Conservation (phyloP, 2,329 filamentous ascomycete species). For the Colletotrichum incanum region DNA sequence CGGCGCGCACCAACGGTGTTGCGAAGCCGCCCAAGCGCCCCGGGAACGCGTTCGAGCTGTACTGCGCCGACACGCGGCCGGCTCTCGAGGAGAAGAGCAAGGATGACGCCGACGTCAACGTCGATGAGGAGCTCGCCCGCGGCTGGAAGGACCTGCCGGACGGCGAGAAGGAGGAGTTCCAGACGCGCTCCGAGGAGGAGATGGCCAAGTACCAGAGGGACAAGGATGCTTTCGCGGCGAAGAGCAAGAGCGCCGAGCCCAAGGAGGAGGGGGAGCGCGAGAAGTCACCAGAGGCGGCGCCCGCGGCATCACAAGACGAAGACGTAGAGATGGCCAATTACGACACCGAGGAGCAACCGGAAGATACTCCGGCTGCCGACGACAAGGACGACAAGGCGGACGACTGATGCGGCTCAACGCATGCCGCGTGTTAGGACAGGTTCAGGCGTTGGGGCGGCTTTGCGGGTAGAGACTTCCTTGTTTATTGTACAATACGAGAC, state of each 20-base stretch:
- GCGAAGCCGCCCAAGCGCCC: conserved; percentile 60
- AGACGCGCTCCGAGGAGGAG: conserved; percentile 59
- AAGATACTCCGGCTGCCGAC: conserved; percentile 40
- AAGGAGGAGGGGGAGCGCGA: conserved; percentile 45
- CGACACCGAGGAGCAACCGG: conserved; percentile 58
- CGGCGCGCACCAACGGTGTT: conserved; percentile 57
- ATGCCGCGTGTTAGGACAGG: conserved; percentile 3
- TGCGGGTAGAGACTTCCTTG: conserved; percentile 30
- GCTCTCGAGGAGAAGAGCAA: conserved; percentile 62
- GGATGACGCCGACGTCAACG: conserved; percentile 54
- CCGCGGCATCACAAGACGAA: conserved; percentile 58
- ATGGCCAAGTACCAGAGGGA: conserved; percentile 60
- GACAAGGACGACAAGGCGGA: conserved; percentile 41
- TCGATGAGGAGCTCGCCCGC: conserved; percentile 70
- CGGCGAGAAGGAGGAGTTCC: conserved; percentile 65
- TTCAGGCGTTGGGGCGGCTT: conserved; percentile 34
- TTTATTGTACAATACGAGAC: conserved; percentile 35
- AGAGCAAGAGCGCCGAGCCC: conserved; percentile 46
- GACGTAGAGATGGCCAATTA: conserved; percentile 66
- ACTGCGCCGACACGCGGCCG: conserved; percentile 66
- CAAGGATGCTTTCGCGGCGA: conserved; percentile 50
- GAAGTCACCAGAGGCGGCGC: conserved; percentile 42
- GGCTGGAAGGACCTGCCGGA: conserved; percentile 70
- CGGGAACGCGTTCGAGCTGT: conserved; percentile 68
- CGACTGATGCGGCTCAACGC: conserved; percentile 13